Percentiles rank a stretch among this genome's conserved stretches.
phyloP scores from a whole-genome alignment of 441 rosid species.

The Arabidopsis hybrid region DNA sequence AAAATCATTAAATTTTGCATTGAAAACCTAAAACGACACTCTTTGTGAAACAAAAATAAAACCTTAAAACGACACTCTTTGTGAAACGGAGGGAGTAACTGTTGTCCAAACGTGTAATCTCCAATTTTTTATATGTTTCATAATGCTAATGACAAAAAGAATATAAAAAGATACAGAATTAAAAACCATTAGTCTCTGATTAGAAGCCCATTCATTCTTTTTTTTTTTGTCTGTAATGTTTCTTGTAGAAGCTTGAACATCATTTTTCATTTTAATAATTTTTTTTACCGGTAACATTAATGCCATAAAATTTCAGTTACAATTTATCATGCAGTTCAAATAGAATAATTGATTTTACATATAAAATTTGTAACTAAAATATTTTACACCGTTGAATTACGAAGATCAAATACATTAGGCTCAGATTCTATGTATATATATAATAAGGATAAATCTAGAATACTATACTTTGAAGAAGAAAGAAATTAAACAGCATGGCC shows the following conservation, averaged over 20 bases:
- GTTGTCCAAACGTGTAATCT: slow-evolving; percentile 14
- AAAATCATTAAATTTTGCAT: no score
- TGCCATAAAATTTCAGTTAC: not conserved
- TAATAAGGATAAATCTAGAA: not conserved
- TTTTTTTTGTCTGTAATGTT: not conserved
- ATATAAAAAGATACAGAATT: slow-evolving; percentile 9
- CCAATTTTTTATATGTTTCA: not conserved
- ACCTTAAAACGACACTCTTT: no score
- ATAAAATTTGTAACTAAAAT: not conserved
- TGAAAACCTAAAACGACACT: no score
- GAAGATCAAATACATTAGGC: not conserved
- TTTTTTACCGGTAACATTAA: not conserved
- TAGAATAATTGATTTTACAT: not conserved
- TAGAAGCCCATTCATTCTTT: not conserved
- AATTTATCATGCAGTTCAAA: not conserved
- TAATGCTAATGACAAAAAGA: slow-evolving; percentile 6
- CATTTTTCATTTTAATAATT: not conserved
- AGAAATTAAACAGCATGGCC: slow-evolving; percentile 23
- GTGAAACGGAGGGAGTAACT: no score
- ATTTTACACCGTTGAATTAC: not conserved
- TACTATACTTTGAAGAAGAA: slow-evolving; percentile 3
- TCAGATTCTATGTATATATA: not conserved
- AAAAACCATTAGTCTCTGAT: not conserved
- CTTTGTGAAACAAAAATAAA: no score
- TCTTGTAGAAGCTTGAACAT: not conserved